phyloP scores from a whole-genome alignment of 2,329 filamentous ascomycete species.

The Beauveria sp. region DNA sequence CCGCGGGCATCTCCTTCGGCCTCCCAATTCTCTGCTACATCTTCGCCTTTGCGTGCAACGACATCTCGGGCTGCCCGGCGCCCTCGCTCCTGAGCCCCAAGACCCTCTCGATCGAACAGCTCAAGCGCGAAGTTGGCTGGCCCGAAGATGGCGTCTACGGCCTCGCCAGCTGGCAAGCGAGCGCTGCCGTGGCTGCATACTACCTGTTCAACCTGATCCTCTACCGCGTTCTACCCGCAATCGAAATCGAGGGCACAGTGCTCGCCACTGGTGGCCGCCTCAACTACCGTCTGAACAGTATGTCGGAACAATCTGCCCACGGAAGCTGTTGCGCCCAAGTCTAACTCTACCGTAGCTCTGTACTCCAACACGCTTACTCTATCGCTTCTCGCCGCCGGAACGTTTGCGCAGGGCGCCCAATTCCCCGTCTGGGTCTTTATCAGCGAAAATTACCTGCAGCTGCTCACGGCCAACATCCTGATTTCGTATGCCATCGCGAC shows the following conservation, averaged over 20 bases:
- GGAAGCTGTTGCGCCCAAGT: neutral
- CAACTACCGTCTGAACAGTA: constrained; percentile 76
- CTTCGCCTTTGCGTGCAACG: constrained; percentile 83
- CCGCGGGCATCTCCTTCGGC: constrained; percentile 68
- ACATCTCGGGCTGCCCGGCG: constrained; percentile 82
- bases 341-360: constrained; percentile 49
- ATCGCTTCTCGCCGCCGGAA: constrained; percentile 64
- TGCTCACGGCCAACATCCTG: constrained; percentile 75
- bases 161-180: constrained; percentile 61
- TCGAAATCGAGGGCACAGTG: constrained; percentile 61
- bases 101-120: constrained; percentile 59
- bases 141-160: constrained; percentile 61
- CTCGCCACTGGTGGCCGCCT: constrained; percentile 64
- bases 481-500: constrained; percentile 65
- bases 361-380: constrained; percentile 67
- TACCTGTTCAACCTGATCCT: constrained; percentile 69
- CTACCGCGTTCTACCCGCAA: constrained; percentile 68
- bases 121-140: constrained; percentile 81
- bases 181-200: constrained; percentile 66
- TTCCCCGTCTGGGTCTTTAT: constrained; percentile 91
- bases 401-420: constrained; percentile 65
- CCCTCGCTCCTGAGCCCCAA: constrained; percentile 70
- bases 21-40: constrained; percentile 73
- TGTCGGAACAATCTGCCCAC: constrained; percentile 13
- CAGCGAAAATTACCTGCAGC: constrained; percentile 79